Percentiles rank a stretch among this genome's conserved stretches.
These are phyloP conservation scores for Calonectria multiphialidica DNA, from an alignment of 2,329 filamentous ascomycete genomes.

Conservation along the genomic window DNA sequence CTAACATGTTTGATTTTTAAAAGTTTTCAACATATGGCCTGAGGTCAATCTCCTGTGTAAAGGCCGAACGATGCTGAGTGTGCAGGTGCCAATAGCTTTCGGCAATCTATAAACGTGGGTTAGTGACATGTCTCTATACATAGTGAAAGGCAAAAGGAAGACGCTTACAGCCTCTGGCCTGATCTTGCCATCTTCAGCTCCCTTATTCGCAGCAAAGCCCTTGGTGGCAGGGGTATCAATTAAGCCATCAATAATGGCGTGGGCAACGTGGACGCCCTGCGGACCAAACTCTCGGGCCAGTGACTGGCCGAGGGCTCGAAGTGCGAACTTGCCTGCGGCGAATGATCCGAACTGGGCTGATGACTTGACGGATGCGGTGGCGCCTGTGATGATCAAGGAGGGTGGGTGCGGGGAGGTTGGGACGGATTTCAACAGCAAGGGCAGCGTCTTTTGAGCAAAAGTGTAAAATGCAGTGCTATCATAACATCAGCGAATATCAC, in stretches of 20 bases:
- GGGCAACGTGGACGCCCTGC: constrained; percentile 84
- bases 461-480: constrained; percentile 68
- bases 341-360: constrained; percentile 78
- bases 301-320: constrained; percentile 79
- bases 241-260: constrained; percentile 85
- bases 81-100: constrained; percentile 89
- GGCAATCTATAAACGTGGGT: constrained; percentile 72
- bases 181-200: constrained; percentile 72
- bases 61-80: constrained; percentile 81
- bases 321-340: constrained; percentile 83
- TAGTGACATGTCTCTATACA: not conserved
- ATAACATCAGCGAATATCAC: not conserved
- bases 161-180: constrained; percentile 74
- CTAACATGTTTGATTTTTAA: constrained; percentile 52
- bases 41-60: constrained; percentile 86
- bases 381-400: constrained; percentile 86
- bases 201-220: constrained; percentile 58
- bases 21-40: constrained; percentile 88
- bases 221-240: constrained; percentile 84
- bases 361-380: constrained; percentile 83
- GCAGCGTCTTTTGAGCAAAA: constrained; percentile 80
- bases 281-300: constrained; percentile 88
- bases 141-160: not conserved
- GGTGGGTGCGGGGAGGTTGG: constrained; percentile 72
- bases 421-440: constrained; percentile 75